Conservation (phyloP, 2,329 filamentous ascomycete species). For the Nakataea oryzae region DNA sequence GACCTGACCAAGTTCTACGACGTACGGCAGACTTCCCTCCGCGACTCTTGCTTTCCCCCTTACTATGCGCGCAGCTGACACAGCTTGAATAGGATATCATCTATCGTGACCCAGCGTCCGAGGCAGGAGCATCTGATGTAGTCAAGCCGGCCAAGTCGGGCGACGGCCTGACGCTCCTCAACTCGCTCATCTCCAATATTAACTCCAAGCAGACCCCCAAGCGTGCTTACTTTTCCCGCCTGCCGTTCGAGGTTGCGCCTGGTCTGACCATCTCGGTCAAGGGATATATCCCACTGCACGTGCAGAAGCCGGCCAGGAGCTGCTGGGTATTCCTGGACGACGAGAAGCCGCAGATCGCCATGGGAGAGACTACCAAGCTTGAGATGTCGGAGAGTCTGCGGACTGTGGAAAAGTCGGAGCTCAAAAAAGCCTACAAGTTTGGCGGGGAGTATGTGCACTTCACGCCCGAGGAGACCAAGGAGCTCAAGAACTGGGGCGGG, state of each 20-base stretch:
- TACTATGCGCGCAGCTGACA: slow-evolving; percentile 1
- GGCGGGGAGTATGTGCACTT: slow-evolving; percentile 86
- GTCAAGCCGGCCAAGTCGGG: slow-evolving; percentile 50
- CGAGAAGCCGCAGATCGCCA: slow-evolving; percentile 74
- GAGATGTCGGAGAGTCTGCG: slow-evolving; percentile 63
- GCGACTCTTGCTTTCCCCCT: background rate
- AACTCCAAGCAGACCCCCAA: slow-evolving; percentile 84
- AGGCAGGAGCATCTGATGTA: slow-evolving; percentile 48
- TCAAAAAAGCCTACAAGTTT: slow-evolving; percentile 92
- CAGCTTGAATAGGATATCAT: slow-evolving; percentile 62
- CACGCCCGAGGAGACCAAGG: slow-evolving; percentile 69
- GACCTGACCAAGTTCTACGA: slow-evolving; percentile 85
- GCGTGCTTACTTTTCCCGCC: slow-evolving; percentile 72
- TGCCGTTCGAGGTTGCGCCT: slow-evolving; percentile 82
- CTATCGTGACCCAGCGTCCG: slow-evolving; percentile 66
- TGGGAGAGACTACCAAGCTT: slow-evolving; percentile 61
- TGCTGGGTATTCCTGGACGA: slow-evolving; percentile 83
- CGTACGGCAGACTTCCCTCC: slow-evolving; percentile 37
- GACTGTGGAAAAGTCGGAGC: slow-evolving; percentile 68
- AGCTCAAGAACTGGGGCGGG: slow-evolving; percentile 69
- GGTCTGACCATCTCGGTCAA: slow-evolving; percentile 81
- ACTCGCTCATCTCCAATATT: slow-evolving; percentile 81
- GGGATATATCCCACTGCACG: slow-evolving; percentile 82
- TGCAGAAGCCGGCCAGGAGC: slow-evolving; percentile 68
- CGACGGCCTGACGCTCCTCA: slow-evolving; percentile 53